Conservation (phyloP, 441 rosid genomes). For the Arabidopsis hybrid region DNA sequence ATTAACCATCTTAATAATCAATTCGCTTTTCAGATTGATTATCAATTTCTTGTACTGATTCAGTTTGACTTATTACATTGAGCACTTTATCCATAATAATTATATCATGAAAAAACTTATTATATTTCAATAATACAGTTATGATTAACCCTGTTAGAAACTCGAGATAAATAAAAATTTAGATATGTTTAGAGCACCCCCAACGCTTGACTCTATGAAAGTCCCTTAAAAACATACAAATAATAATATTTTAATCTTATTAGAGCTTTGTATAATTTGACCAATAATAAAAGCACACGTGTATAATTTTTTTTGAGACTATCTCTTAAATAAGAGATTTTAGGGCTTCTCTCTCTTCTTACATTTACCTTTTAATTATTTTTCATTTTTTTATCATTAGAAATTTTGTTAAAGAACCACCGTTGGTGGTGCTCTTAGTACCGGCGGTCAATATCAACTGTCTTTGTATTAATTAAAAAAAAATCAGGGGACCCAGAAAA, state of each 20-base stretch:
- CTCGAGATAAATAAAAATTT: neutral
- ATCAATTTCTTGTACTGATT: neutral
- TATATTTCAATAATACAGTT: neutral
- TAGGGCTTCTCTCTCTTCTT: too few relatives aligned
- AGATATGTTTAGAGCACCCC: neutral
- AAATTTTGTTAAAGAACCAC: too few relatives aligned
- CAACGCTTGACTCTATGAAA: too few relatives aligned
- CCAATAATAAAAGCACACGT: too few relatives aligned
- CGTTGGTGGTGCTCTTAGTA: too few relatives aligned
- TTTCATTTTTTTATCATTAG: too few relatives aligned
- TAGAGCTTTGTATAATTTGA: too few relatives aligned
- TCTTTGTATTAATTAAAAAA: constrained; percentile 13
- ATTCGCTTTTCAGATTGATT: neutral
- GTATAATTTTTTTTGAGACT: too few relatives aligned
- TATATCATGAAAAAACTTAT: neutral
- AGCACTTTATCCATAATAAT: neutral
- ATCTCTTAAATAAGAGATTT: too few relatives aligned
- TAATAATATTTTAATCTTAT: too few relatives aligned
- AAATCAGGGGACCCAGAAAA: constrained; percentile 3
- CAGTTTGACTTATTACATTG: neutral
- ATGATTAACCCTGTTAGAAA: neutral
- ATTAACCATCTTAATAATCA: neutral
- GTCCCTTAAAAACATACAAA: too few relatives aligned
- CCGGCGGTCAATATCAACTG: constrained; percentile 26
- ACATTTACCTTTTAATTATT: too few relatives aligned